These are phyloP conservation scores for Sporothrix pallida DNA, from an alignment of 2,329 filamentous ascomycete species.

Conservation along the genomic window DNA sequence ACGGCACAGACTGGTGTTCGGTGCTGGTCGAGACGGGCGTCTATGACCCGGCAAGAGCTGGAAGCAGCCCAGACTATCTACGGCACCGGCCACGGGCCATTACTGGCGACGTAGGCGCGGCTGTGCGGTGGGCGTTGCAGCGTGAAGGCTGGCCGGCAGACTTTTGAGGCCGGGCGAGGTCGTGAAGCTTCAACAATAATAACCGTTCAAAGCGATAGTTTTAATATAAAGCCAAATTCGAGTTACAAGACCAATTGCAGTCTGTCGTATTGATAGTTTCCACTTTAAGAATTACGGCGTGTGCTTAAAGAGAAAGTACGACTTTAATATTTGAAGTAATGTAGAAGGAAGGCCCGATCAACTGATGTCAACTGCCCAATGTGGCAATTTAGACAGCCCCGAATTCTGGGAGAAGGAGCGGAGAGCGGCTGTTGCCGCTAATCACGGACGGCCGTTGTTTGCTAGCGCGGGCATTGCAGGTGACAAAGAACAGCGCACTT, in stretches of 20 bases:
- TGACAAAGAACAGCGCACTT: too few species aligned
- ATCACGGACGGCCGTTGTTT: neutral
- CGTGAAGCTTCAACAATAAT: too few species aligned
- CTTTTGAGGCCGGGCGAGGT: conserved; percentile 4
- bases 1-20: conserved; percentile 56
- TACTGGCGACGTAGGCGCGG: conserved; percentile 42
- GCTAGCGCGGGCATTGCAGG: too few species aligned
- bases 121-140: conserved; percentile 44
- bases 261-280: too few species aligned
- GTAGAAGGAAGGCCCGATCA: neutral
- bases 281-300: too few species aligned
- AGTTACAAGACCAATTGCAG: too few species aligned
- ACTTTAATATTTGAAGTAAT: neutral
- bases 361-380: neutral
- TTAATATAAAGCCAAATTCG: too few species aligned
- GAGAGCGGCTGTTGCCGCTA: neutral
- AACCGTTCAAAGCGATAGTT: too few species aligned
- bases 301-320: too few species aligned
- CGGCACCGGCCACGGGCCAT: conserved; percentile 41
- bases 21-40: conserved; percentile 46
- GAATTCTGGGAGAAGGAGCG: conserved; percentile 8
- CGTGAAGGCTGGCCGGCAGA: conserved; percentile 40
- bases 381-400: neutral
- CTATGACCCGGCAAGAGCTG: conserved; percentile 39
- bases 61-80: conserved; percentile 34